A percentile compares a stretch with the other conserved stretches of the same genome.
Evolutionary conservation across 139 green algal species (phyloP).

Genomic region (Volvox reticuliferus): DNA sequence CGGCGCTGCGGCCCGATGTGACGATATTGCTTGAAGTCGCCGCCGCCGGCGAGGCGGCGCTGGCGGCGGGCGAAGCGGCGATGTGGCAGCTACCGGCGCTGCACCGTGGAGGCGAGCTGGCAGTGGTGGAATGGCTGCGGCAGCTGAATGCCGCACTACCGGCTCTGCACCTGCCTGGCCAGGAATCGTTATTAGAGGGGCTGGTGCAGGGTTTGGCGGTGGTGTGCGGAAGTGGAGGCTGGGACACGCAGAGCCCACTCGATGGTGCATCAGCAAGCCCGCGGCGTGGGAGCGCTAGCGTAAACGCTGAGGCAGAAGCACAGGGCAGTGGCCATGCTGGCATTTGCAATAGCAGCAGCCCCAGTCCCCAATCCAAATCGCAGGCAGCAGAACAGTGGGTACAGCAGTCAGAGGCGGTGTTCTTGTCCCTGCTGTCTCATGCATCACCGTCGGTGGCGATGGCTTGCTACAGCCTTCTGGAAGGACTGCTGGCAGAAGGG

Average conservation of each 20-base stretch:
- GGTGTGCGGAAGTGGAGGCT: neutral
- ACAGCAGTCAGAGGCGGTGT: conserved; percentile 33
- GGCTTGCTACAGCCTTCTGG: conserved; percentile 49
- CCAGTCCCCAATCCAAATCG: no score
- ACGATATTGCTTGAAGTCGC: conserved; percentile 40
- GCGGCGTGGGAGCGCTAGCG: neutral
- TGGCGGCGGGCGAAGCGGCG: conserved; percentile 41
- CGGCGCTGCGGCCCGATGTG: conserved; percentile 52
- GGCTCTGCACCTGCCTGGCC: conserved; percentile 51
- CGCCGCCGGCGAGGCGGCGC: conserved; percentile 39
- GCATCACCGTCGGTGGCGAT: conserved; percentile 23
- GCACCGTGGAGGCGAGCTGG: neutral
- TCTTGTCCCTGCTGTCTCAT: conserved; percentile 51
- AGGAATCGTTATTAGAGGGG: conserved; percentile 47
- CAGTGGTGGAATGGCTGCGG: conserved; percentile 30
- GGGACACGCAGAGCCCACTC: no score
- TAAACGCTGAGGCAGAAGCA: neutral
- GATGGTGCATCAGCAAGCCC: neutral
- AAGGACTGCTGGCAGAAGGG: conserved; percentile 39
- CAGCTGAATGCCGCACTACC: conserved; percentile 48
- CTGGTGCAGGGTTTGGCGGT: conserved; percentile 51
- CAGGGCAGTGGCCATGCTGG: no score
- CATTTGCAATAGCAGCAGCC: no score
- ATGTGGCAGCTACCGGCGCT: conserved; percentile 43
- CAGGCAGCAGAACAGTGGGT: neutral